phyloP scores from a whole-genome alignment of 306 rosid genomes.

The Casuarina glauca region DNA sequence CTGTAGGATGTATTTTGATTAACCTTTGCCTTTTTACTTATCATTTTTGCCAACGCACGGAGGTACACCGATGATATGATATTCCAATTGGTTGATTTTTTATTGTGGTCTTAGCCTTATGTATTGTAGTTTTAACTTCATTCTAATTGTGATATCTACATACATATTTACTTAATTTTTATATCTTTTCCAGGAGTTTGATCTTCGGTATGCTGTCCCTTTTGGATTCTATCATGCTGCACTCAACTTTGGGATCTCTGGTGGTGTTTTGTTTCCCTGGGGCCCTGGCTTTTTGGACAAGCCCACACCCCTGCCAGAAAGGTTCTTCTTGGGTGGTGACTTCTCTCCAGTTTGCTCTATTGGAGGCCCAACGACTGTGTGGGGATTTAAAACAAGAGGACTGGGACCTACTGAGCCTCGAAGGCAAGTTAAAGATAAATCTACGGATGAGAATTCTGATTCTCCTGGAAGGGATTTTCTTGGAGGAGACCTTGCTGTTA shows the following conservation, averaged over 20 bases:
- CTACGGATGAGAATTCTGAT: conserved; percentile 44
- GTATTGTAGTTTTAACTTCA: conserved; percentile 6
- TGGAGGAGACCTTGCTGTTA: conserved; percentile 97
- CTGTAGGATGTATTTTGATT: conserved; percentile 17
- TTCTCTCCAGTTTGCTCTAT: conserved; percentile 89
- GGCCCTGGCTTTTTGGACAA: conserved; percentile 75
- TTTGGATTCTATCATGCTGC: conserved; percentile 83
- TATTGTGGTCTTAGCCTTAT: not conserved
- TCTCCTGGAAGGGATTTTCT: conserved; percentile 60
- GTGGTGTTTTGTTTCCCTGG: conserved; percentile 86
- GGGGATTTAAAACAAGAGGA: conserved; percentile 93
- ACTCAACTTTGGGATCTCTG: conserved; percentile 82
- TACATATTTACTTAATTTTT: conserved; percentile 21
- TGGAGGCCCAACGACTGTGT: conserved; percentile 81
- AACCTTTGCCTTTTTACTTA: not conserved
- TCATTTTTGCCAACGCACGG: not conserved
- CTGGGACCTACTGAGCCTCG: conserved; percentile 83
- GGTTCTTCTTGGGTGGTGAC: conserved; percentile 95
- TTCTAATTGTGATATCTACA: not conserved
- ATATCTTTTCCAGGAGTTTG: conserved; percentile 67
- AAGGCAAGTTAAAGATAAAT: conserved; percentile 52
- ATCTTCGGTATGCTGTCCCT: conserved; percentile 83
- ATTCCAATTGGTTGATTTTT: not conserved
- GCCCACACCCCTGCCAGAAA: conserved; percentile 86
- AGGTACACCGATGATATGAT: not conserved